A percentile compares a stretch with the other conserved stretches of the same genome.
These are phyloP conservation scores for Pseudoscleropodium purum DNA, from an alignment of 225 moss, liverwort and hornwort species.

Conservation along the genomic window DNA sequence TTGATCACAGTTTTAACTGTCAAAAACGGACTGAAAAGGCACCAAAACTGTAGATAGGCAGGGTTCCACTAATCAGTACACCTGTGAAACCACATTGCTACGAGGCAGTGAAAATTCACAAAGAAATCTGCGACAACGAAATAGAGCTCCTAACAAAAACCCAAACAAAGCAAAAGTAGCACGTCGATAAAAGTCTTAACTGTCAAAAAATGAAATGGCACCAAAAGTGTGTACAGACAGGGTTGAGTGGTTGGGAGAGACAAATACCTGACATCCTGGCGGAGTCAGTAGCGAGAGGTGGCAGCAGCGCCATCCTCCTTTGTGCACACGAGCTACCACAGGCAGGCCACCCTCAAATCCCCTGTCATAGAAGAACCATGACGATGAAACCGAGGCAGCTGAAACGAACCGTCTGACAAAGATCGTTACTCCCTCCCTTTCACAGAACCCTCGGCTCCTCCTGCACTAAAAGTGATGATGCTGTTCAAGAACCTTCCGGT, in stretches of 20 bases:
- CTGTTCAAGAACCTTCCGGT: neutral
- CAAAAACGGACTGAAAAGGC: neutral
- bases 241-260: neutral
- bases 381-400: neutral
- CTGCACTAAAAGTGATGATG: neutral
- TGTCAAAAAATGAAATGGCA: neutral
- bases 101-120: neutral
- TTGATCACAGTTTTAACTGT: neutral
- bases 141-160: neutral
- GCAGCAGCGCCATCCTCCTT: conserved; percentile 37
- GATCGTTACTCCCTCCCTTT: neutral
- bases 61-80: neutral
- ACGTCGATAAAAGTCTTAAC: neutral
- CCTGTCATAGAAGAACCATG: neutral
- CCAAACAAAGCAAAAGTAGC: neutral
- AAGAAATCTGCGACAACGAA: neutral
- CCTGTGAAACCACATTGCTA: neutral
- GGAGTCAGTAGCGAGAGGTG: conserved; percentile 19
- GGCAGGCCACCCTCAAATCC: neutral
- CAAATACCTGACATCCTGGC: conserved; percentile 25
- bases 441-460: neutral
- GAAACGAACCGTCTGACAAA: neutral
- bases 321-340: neutral
- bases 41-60: neutral
- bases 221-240: neutral